A percentile compares a stretch with the other conserved stretches of the same genome.
Conservation (phyloP, 2,329 filamentous ascomycete species). For the Calonectria fujianensis region DNA sequence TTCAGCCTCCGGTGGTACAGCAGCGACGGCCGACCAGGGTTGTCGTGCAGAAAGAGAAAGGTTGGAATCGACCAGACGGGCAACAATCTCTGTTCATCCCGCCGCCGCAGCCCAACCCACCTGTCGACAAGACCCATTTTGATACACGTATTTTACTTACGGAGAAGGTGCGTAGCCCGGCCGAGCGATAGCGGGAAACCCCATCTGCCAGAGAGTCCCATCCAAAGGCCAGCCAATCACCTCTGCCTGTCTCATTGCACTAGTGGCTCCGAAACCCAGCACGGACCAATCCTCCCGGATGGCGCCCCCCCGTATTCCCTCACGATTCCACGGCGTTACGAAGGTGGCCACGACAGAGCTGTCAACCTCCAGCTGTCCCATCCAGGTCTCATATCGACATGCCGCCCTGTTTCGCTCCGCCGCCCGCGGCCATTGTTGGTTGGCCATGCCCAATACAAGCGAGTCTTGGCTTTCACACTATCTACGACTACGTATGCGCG, state of each 20-base stretch:
- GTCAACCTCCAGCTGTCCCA: slow-evolving; percentile 34
- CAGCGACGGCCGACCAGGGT: slow-evolving; percentile 5
- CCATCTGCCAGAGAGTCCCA: slow-evolving; percentile 42
- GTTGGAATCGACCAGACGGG: slow-evolving; percentile 13
- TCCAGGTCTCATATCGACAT: slow-evolving; percentile 21
- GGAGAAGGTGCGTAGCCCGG: slow-evolving; percentile 36
- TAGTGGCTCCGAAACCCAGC: slow-evolving; percentile 49
- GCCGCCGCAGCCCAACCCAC: slow-evolving; percentile 27
- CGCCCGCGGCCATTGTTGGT: slow-evolving; percentile 23
- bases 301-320: slow-evolving; percentile 41
- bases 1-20: slow-evolving; percentile 17
- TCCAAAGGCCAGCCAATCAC: slow-evolving; percentile 48
- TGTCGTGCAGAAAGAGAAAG: slow-evolving; percentile 28
- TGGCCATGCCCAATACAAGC: slow-evolving; percentile 28
- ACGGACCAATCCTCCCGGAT: slow-evolving; percentile 46
- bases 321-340: slow-evolving; percentile 30
- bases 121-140: slow-evolving; percentile 39
- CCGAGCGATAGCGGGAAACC: slow-evolving; percentile 41
- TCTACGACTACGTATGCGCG: slow-evolving; percentile 9
- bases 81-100: slow-evolving; percentile 26
- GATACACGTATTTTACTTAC: slow-evolving; percentile 36
- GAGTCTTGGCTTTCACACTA: slow-evolving; percentile 24
- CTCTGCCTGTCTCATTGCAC: slow-evolving; percentile 44
- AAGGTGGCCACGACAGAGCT: slow-evolving; percentile 26
- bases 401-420: slow-evolving; percentile 35